Base-by-base conservation (phyloP, 805 yeast genomes). In the Peterozyma toletana region DNA sequence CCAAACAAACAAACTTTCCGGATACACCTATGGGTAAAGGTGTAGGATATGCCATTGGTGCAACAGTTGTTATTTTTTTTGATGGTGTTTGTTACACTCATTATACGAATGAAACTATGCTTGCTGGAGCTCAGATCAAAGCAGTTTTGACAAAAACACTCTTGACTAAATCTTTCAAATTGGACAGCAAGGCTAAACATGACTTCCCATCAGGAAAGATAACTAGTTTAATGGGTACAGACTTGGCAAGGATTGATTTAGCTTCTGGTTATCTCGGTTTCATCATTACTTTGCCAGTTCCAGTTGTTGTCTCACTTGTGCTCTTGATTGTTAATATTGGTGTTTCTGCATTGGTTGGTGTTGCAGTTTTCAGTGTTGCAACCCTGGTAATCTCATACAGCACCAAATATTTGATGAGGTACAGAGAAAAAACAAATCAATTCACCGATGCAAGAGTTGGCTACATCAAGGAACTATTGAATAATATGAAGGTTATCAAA, bases 211-310 rank as follows among this genome's bases (percentile, higher is more conserved):
- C 78, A 21, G 83, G 91, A 38, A 77, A 75, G 47, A 73, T 89
- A 44, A 86, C 95, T 27, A 78, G 88, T 11, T 63, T 87, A 58
- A 74, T 88, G 57, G 86, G 93, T 47, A 80, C 93, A 2, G 96
- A 89, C 57, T 66, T 87, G 34, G 75, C 91, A n/a, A 77, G 96
- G 55, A 71, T 89, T 31, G 95, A 86, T 59, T 71, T 85, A 51
- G 87, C 89, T 9, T 60, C 79, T 14, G 77, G 76, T 3, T 83
- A 80, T 49, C 77, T 80, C 53, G 83, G 84, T 5, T 77, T 80
- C 54, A 55, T 80, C 17, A 61, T 82, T 52, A 67, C 80, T 11
- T 75, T 85, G 54, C 86, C 89, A 0, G 65, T 82, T 9, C 71
- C 85, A 1, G 60, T 86, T 42, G 71, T 72, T 6, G 75, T 84